Evolutionary conservation across 768 basidiomycete genomes (phyloP), one percentile per base, ranked within the genome.

Genomic region (Russula earlei): DNA sequence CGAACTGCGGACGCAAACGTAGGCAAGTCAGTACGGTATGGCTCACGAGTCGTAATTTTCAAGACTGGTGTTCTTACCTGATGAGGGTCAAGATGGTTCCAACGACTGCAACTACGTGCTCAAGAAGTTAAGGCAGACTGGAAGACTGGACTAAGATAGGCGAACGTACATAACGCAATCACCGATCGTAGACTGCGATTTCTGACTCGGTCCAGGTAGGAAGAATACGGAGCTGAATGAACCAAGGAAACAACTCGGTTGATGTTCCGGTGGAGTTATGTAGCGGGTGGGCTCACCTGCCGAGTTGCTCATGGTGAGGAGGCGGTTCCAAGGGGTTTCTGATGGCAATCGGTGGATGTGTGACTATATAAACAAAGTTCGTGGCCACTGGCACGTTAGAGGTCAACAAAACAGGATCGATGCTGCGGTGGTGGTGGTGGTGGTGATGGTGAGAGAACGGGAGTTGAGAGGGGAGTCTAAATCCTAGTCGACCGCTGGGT

Each of bases 31-130:
- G 34, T 15, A 51, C 42, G 20, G 31, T 49, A 27, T 17, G 20
- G 24, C 8, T 37, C n/a, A 36, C 50, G 5, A 9, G 5, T 37
- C 42, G 46, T 29, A 38, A 22, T 19, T 19, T 10, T 34, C 3
- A 15, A 15, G 5, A 9, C 1, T 33, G 14, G 15, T 8, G 17
- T 17, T 75, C 86, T 69, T 67, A 88, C 87, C 77, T 78, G 56
- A 80, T 68, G 9, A 89, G 68, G 22, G 77, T 64, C 82, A 85
- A 89, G 15, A 87, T 53, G 6, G 76, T 79, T 22, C 71, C 73
- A 22, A 83, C 31, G 42, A 76, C 56, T 2, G 76, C 71, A 47
- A 67, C 75, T 76, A 52, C 20, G 29, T 19, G n/a, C 6, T 17
- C 12, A 8, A 41, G 14, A 33, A 24, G 55, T 27, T 62, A 53